Evolutionary conservation across 2,329 filamentous ascomycete species (phyloP).

Genomic region (Diaporthe caulivora): DNA sequence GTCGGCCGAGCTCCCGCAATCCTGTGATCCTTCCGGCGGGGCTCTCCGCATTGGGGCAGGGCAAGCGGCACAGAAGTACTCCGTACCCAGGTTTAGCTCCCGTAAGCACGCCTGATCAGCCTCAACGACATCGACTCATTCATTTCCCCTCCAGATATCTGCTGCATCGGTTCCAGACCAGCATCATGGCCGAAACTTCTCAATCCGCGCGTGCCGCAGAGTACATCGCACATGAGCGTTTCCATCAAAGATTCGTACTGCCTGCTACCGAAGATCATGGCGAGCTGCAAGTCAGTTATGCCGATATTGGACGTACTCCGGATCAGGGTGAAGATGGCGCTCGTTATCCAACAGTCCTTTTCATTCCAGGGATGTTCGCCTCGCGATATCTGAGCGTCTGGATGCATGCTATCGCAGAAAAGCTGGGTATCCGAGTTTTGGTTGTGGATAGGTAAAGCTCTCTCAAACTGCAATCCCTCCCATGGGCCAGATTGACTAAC

Average conservation of each 20-base stretch:
- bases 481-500: not conserved
- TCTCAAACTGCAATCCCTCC: not conserved
- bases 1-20: not conserved
- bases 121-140: not conserved
- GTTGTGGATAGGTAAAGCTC: conserved; percentile 36
- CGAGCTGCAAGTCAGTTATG: conserved; percentile 41
- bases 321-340: not conserved
- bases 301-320: conserved; percentile 26
- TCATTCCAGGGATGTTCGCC: conserved; percentile 44
- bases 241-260: conserved; percentile 38
- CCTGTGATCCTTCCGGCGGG: not conserved
- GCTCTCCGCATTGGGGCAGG: not conserved
- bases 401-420: conserved; percentile 37
- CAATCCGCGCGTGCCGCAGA: not conserved
- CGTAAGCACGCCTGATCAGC: not conserved
- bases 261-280: conserved; percentile 38
- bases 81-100: too few species aligned
- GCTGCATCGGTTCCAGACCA: not conserved
- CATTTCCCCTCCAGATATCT: not conserved
- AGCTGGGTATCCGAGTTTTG: conserved; percentile 38
- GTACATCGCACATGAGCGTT: conserved; percentile 31
- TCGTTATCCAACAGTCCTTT: conserved; percentile 27
- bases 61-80: too few species aligned
- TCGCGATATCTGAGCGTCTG: conserved; percentile 33
- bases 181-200: not conserved